phyloP scores from a whole-genome alignment of 768 basidiomycete genomes.

The Epithele typhae region DNA sequence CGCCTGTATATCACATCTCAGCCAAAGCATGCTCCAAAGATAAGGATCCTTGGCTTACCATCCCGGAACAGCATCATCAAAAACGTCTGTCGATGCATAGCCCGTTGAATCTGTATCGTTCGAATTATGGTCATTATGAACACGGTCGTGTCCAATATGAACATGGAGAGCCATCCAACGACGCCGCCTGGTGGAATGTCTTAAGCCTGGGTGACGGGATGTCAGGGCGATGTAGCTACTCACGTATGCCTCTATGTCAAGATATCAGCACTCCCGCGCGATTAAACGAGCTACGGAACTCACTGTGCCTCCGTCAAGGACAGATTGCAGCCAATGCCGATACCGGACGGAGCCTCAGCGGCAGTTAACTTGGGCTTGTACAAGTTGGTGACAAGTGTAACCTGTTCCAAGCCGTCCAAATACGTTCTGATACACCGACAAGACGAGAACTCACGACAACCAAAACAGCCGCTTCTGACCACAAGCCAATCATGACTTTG shows the following conservation, averaged over 20 bases:
- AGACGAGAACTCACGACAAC: not conserved
- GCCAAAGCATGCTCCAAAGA: not conserved
- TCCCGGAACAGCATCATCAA: constrained; percentile 3
- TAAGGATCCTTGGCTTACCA: not conserved
- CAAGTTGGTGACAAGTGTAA: too few species aligned
- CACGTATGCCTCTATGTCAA: too few species aligned
- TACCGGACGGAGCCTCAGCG: too few species aligned
- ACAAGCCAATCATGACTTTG: not conserved
- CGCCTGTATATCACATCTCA: not conserved
- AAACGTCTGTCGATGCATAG: not conserved
- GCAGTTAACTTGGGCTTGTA: too few species aligned
- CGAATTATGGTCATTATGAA: not conserved
- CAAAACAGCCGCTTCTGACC: not conserved
- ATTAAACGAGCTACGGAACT: too few species aligned
- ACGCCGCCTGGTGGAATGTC: not conserved
- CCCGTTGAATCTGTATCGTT: not conserved
- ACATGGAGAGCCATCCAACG: constrained; percentile 2
- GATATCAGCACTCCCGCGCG: too few species aligned
- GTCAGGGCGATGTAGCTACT: too few species aligned
- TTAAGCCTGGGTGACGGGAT: too few species aligned
- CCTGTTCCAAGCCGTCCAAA: too few species aligned
- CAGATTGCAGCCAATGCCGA: too few species aligned
- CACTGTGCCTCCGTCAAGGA: too few species aligned
- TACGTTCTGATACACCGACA: too few species aligned
- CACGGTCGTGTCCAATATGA: not conserved